These are phyloP conservation scores for Alternaria metachromatica DNA, from an alignment of 2,329 filamentous ascomycete species.

Conservation along the genomic window DNA sequence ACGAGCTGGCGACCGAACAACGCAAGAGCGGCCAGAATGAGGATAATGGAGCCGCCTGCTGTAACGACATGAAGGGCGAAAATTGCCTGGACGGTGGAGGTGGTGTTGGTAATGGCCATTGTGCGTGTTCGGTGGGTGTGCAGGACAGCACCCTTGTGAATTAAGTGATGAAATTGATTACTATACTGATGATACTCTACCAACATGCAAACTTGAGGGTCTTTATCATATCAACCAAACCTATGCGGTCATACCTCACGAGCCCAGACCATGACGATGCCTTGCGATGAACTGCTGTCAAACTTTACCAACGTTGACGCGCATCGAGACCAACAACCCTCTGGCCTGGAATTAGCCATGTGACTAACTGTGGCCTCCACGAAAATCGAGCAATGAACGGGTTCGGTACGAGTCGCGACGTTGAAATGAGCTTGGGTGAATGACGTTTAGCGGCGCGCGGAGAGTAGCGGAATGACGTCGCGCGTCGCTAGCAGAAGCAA, in stretches of 20 bases:
- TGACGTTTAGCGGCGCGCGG: conserved; percentile 5
- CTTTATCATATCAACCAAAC: background rate
- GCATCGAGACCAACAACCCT: background rate
- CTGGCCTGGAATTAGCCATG: background rate
- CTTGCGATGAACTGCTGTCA: background rate
- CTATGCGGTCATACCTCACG: conserved; percentile 6
- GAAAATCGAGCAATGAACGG: background rate
- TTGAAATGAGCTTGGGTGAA: background rate
- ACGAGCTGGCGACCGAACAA: conserved; percentile 11
- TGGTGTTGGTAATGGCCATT: conserved; percentile 21
- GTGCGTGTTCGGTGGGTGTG: background rate
- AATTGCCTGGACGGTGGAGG: conserved; percentile 23
- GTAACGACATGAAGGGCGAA: conserved; percentile 25
- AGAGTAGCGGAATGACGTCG: conserved; percentile 6
- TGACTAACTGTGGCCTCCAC: background rate
- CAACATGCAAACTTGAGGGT: background rate
- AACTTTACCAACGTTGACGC: background rate
- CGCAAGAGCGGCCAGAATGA: conserved; percentile 12
- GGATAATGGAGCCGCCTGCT: conserved; percentile 16
- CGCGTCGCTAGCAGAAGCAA: background rate
- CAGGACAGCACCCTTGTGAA: background rate
- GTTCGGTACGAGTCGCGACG: conserved; percentile 1
- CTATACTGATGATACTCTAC: background rate
- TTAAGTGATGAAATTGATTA: background rate
- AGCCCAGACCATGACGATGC: background rate